Evolutionary conservation across 169 alveolate genomes (phyloP), one percentile per base, ranked within the genome.

Genomic region (Condylostoma magnum): DNA sequence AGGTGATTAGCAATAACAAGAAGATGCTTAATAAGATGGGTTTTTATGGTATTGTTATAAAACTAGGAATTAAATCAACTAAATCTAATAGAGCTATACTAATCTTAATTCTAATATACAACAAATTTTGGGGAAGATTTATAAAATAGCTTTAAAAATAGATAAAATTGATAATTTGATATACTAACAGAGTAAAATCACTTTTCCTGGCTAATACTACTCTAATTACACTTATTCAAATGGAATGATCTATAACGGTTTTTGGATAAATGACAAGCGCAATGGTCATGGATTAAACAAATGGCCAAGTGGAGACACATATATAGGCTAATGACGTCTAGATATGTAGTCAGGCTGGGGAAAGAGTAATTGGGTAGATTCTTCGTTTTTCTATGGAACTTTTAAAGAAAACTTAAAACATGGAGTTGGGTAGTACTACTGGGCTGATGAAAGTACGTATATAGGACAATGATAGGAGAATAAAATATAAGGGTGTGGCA

Each of bases 401-500:
- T 83, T 80, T 77, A 73, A 77, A 72, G 69, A 77, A 53, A 63
- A 83, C 57, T 58, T 63, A 72, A 70, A 77, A 33, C 51, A 68
- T 43, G 90, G 90, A 20, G 63, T 69, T 54, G 90, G 90, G 15
- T 69, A 73, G 72, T 70, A 76, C 41, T 77, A 57, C 6, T 80
- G 80, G 67, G 74, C 77, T 36, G 84, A 76, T 69, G 76, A 65
- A 22, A 18, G 50, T 44, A 30, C 8, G 10, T 67, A 33, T 33
- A 20, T 15, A 30, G 76, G 76, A 6, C 36, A 67, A 33, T 67
- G 27, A 15, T 38, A 47, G 4, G 41, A 69, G 18, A 76, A 75
- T 46, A 56, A 48, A 52, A 76, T 76, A 43, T 74, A 83, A 48
- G 93, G 93, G n/a, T 53, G 70, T 37, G 93, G 93, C 2, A 76